Base-by-base conservation (phyloP, 768 basidiomycete species). In the Astraeus odoratus region DNA sequence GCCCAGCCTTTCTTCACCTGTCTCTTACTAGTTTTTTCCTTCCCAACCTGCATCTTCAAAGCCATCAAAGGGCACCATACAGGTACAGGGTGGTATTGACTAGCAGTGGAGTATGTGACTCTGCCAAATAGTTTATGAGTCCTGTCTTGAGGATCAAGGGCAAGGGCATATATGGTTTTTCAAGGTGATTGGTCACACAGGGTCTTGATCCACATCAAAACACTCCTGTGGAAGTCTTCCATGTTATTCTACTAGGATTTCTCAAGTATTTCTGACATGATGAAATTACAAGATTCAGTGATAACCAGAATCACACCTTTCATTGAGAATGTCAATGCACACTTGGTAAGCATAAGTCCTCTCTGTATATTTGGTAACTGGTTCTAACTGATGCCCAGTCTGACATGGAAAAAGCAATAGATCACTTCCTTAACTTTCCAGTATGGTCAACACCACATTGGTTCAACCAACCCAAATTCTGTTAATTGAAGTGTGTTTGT, bases 261-360 rank as follows among this genome's bases (percentile, higher is more conserved):
- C 61, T 75, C 39, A 75, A 76, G 38, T 76, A 75, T 47, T 62
- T 72, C 23, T 76, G 74, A 73, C 60, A 66, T 34, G 72, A 75
- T 53, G 53, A 57, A 0, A 48, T 67, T 9, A 51, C 54, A 18
- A 51, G 51, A 15, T 23, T 60, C 20, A 57, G 57, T 9, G 56
- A 62, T 9, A 51, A 59, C 16, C 31, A 44, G 25, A 67, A 67
- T 65, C 64, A 68, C 72, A 45, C 68, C 72, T 1, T 29, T 49
- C 3, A 74, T 75, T 18, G 15, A 46, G 0, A 47, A 71, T 30
- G 41, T 71, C 3, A 51, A 67, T 27, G 27, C 19, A 5, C 63
- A 72, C 48, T 13, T 67, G n/a, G 68, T 72, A 51, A 15, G 59
- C 52, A 37, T 36, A 9, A 12, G 16, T 42, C 38, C 20, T 23